Base-by-base conservation (phyloP, 2,329 filamentous ascomycete species). In the Colletotrichum godetiae region DNA sequence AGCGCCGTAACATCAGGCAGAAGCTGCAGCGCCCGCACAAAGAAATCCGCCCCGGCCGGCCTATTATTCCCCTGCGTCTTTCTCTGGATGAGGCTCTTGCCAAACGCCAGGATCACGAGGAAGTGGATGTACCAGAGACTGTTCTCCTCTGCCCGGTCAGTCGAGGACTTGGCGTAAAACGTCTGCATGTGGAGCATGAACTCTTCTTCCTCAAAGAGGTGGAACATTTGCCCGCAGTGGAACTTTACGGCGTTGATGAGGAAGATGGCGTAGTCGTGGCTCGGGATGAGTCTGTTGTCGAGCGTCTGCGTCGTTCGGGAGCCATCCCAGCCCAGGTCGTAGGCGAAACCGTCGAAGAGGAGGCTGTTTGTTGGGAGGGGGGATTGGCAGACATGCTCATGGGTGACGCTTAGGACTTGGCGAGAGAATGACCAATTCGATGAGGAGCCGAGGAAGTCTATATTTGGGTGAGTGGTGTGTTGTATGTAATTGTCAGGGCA, bases 341-440 rank as follows among this genome's bases (percentile, higher is more conserved):
- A 90, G 0, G 86, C 84, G 12, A 81, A 81, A 1, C 87, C 87
- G 62, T 90, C 88, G 60, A 88, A 89, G 0, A 87, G 77, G 0
- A 89, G 78, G 2, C 81, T 83, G 6, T 83, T 80, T 0, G 85
- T 80, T 0, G 87, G 84, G 0, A 86, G 77, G 2, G 84, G 83
- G 3, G 80, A 79, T 55, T 84, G 81, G 55, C 84, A 83, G n/a
- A 88, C 80, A 64, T 85, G 82, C 66, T 88, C 84, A 66, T 89
- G 84, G 0, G 84, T 84, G 58, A 89, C 81, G n/a, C 81, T 83
- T 22, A 90, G 80, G 1, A 89, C 83, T 19, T 86, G 83, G 15
- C 87, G 81, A 35, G 84, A 84, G 67, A 90, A 90, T 0, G 87
- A 87, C 88, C 88, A 90, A 59, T 88, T 90, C 1, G 88, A 90